Evolutionary conservation across 1,139 yeast genomes (phyloP).

Genomic region (Torulaspora globosa): DNA sequence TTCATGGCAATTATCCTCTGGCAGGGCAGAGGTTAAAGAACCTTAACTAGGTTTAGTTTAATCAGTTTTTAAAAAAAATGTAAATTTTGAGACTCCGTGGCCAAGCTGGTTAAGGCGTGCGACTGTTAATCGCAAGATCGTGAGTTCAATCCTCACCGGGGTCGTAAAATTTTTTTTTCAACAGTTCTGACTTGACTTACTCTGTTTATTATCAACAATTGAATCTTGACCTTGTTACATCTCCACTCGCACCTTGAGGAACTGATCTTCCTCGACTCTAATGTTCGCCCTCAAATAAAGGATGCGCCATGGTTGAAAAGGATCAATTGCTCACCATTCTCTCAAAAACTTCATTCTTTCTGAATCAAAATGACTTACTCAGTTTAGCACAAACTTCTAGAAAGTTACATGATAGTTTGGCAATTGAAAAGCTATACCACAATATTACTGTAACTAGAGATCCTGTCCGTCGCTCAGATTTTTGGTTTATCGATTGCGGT

Average conservation of each 20-base stretch:
- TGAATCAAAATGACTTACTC: constrained; percentile 35
- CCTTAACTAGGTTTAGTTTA: too few relatives aligned
- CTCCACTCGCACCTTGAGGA: background rate
- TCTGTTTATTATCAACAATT: background rate
- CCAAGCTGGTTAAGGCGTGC: constrained; percentile 37
- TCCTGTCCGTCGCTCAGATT: constrained; percentile 28
- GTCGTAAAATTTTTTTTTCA: constrained; percentile 19
- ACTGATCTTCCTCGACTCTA: background rate
- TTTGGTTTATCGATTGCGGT: constrained; percentile 35
- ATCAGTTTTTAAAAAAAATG: background rate
- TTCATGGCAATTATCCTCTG: too few relatives aligned
- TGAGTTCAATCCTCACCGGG: constrained; percentile 36
- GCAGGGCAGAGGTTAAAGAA: too few relatives aligned
- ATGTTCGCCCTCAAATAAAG: background rate
- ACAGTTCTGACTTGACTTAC: too few relatives aligned
- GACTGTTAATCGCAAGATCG: constrained; percentile 37
- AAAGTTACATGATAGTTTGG: constrained; percentile 16
- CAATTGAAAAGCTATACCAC: constrained; percentile 27
- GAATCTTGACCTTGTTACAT: background rate
- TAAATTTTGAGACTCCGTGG: constrained; percentile 28
- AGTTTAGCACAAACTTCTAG: constrained; percentile 22
- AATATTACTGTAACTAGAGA: constrained; percentile 32
- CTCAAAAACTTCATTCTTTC: constrained; percentile 6
- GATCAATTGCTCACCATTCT: constrained; percentile 6
- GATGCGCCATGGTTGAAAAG: background rate